These are phyloP conservation scores for Nakaseomyces uthaithaninus DNA, from an alignment of 1,139 yeast genomes.

Conservation along the genomic window DNA sequence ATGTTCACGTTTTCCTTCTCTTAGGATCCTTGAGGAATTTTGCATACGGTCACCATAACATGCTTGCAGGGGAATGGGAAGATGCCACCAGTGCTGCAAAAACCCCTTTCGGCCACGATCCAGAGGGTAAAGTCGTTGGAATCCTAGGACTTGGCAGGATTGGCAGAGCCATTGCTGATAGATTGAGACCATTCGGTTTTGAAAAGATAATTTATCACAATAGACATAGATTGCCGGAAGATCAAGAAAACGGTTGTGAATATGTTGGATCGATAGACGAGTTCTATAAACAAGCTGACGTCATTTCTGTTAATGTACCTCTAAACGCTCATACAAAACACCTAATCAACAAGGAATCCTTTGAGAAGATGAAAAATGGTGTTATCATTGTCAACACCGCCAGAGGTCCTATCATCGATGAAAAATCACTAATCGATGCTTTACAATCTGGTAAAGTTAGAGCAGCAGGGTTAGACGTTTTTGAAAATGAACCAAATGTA, in stretches of 20 bases:
- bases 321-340: slow-evolving; percentile 52
- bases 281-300: slow-evolving; percentile 45
- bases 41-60: slow-evolving; percentile 39
- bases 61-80: slow-evolving; percentile 56
- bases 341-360: slow-evolving; percentile 43
- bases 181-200: slow-evolving; percentile 60
- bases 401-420: slow-evolving; percentile 69
- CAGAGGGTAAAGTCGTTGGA: slow-evolving; percentile 55
- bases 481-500: slow-evolving; percentile 72
- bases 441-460: slow-evolving; percentile 64
- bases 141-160: slow-evolving; percentile 73
- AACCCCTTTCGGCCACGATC: slow-evolving; percentile 48
- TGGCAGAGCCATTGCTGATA: slow-evolving; percentile 58
- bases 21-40: slow-evolving; percentile 65
- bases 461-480: slow-evolving; percentile 75
- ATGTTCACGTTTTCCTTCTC: slow-evolving; percentile 59
- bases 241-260: slow-evolving; percentile 47
- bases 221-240: slow-evolving; percentile 45
- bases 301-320: slow-evolving; percentile 57
- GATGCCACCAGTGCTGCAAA: slow-evolving; percentile 36
- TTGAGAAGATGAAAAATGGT: slow-evolving; percentile 55
- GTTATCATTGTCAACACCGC: slow-evolving; percentile 62
- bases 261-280: slow-evolving; percentile 49
- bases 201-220: slow-evolving; percentile 51
- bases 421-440: slow-evolving; percentile 50